Evolutionary conservation across 2,329 filamentous ascomycete genomes (phyloP).

Genomic region (Diaporthe caulivora): DNA sequence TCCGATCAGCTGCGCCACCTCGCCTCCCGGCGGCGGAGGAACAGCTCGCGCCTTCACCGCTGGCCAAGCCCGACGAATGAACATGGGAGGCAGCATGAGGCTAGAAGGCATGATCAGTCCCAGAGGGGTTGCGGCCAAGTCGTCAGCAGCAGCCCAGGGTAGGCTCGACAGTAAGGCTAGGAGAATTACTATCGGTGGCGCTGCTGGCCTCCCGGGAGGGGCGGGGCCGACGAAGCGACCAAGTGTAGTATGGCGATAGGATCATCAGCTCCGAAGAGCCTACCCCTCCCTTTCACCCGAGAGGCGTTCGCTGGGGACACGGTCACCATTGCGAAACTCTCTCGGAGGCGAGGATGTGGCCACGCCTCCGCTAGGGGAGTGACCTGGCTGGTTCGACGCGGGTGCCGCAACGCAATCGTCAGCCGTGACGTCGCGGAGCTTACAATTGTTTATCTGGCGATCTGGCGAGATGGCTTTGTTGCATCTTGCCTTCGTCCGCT

Average conservation of each 20-base stretch:
- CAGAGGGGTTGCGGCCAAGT: constrained; percentile 34
- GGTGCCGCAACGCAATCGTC: background rate
- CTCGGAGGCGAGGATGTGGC: background rate
- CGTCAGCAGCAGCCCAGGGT: constrained; percentile 30
- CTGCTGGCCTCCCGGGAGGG: constrained; percentile 41
- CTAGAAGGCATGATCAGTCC: constrained; percentile 42
- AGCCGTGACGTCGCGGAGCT: background rate
- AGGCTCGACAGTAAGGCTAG: constrained; percentile 48
- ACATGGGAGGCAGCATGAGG: constrained; percentile 59
- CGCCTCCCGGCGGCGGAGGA: constrained; percentile 52
- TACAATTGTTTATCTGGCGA: background rate
- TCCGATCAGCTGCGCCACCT: constrained; percentile 60
- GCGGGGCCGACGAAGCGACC: constrained; percentile 38
- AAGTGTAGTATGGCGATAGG: constrained; percentile 45
- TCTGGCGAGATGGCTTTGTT: background rate
- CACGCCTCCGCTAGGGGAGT: no score
- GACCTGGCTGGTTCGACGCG: background rate
- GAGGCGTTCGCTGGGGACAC: constrained; percentile 5
- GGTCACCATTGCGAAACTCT: background rate
- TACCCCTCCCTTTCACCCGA: constrained; percentile 36
- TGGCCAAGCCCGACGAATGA: constrained; percentile 70
- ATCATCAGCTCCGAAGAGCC: constrained; percentile 39
- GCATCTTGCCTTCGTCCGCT: background rate
- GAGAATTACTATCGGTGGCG: constrained; percentile 58
- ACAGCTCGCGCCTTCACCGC: constrained; percentile 57